Evolutionary conservation across 2,329 filamentous ascomycete species (phyloP), one percentile per base, ranked within the genome.

Genomic region (Xylaria sp.): DNA sequence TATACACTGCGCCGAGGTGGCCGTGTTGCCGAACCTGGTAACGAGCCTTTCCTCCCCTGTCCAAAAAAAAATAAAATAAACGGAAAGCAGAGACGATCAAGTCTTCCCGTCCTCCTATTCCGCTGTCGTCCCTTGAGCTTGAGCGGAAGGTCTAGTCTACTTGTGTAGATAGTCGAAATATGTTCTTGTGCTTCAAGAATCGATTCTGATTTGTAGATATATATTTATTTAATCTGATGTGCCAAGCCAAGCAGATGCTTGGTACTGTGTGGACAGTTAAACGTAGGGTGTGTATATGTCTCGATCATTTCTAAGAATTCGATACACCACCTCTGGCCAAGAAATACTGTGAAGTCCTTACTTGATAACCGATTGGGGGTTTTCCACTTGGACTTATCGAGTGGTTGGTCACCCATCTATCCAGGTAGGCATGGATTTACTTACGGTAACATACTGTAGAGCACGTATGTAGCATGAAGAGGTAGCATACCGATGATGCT

Each of bases 1-100:
- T 10, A 10, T 35, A 35, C 32, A 10, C 32, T 35, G 32, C 32
- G 32, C 8, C 32, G 32, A 35, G 32, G 32, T 35, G 51, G 64
- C 25, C 23, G 58, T 62, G 64, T 66, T 66, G 55, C 64, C 59
- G 59, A 66, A 37, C 51, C 53, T 35, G 32, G 64, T 62, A 58
- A 51, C 44, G 42, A 55, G 42, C 3, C 23, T 51, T 57, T 66
- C 10, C 40, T 48, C 29, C 32, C 32, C 29, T 55, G 12, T 55
- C 51, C 25, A 35, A 35, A 35, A 35, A 35, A 35, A 35, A 35
- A 35, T 1, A 35, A 9, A 9, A 23, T 25, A 51, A 51, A 13
- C 23, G 18, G 25, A 10, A 51, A 51, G 25, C 13, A 51, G 48
- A 29, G 3, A 27, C 25, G 29, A 51, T 51, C 13, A 18, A 29